Conservation (phyloP, 164 flowering plant species). For the Vitis cinerea region DNA sequence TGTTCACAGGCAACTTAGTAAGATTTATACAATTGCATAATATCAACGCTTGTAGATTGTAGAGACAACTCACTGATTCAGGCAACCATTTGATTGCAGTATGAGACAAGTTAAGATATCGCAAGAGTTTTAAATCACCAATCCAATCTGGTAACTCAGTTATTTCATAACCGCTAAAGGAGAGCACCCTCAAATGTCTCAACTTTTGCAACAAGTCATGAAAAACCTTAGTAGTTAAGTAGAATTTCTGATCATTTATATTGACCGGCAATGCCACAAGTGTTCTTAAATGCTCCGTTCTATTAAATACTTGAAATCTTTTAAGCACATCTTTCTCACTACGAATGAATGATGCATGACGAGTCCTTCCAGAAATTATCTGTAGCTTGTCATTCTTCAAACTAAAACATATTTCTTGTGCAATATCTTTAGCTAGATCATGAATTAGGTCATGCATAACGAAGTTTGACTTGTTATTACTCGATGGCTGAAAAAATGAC, state of each 20-base stretch:
- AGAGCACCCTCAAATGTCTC: slow-evolving; percentile 12
- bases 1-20: background rate
- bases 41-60: slow-evolving; percentile 12
- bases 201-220: background rate
- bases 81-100: slow-evolving; percentile 8
- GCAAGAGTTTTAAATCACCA: slow-evolving; percentile 7
- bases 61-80: slow-evolving; percentile 3
- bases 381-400: background rate
- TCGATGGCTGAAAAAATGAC: background rate
- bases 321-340: too few species aligned
- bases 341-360: too few species aligned
- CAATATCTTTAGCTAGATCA: background rate
- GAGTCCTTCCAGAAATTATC: background rate
- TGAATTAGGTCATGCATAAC: slow-evolving; percentile 4
- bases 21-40: background rate
- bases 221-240: background rate
- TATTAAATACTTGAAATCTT: too few species aligned
- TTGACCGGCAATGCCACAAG: slow-evolving; percentile 1
- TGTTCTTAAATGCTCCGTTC: background rate
- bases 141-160: slow-evolving; percentile 11
- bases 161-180: slow-evolving; percentile 5
- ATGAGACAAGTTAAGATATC: slow-evolving; percentile 18
- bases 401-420: background rate
- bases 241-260: background rate
- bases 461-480: background rate